Conservation (phyloP, 352 stramenopile genomes). For the Phytopythium chamaehyphon region DNA sequence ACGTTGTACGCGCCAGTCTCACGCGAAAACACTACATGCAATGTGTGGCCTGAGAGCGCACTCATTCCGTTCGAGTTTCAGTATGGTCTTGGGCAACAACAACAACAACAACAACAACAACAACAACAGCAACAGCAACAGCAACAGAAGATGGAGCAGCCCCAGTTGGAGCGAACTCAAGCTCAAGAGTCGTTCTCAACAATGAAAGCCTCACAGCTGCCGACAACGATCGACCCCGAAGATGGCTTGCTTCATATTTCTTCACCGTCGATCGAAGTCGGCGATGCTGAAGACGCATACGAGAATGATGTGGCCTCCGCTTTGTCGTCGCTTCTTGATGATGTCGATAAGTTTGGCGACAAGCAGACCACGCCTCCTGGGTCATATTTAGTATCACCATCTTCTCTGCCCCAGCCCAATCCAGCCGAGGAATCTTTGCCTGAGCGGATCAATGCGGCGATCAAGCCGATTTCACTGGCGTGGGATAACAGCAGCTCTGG, state of each 20-base stretch:
- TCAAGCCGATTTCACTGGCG: constrained; percentile 2
- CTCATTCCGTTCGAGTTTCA: constrained; percentile 1
- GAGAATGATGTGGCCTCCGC: constrained; percentile 1
- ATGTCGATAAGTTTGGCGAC: constrained; percentile 1
- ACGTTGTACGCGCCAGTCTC: too few relatives aligned
- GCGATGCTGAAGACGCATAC: neutral
- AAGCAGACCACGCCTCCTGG: neutral
- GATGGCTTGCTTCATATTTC: neutral
- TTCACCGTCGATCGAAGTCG: neutral
- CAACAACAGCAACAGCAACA: neutral
- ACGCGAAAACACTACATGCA: too few relatives aligned
- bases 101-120: neutral
- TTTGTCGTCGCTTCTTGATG: constrained; percentile 12
- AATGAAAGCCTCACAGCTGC: too few relatives aligned
- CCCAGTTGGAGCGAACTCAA: neutral
- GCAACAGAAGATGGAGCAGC: neutral
- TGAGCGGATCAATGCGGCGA: neutral
- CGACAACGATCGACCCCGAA: too few relatives aligned
- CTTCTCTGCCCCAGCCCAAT: neutral
- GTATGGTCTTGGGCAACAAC: neutral
- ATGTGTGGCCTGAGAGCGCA: neutral
- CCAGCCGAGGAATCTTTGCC: neutral
- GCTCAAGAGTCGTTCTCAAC: too few relatives aligned
- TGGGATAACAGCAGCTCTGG: neutral
- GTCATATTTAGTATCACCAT: too few relatives aligned